Percentiles rank a stretch among this genome's conserved stretches.
Evolutionary conservation across 2,329 filamentous ascomycete species (phyloP).

Genomic region (Botrytis pseudocinerea): DNA sequence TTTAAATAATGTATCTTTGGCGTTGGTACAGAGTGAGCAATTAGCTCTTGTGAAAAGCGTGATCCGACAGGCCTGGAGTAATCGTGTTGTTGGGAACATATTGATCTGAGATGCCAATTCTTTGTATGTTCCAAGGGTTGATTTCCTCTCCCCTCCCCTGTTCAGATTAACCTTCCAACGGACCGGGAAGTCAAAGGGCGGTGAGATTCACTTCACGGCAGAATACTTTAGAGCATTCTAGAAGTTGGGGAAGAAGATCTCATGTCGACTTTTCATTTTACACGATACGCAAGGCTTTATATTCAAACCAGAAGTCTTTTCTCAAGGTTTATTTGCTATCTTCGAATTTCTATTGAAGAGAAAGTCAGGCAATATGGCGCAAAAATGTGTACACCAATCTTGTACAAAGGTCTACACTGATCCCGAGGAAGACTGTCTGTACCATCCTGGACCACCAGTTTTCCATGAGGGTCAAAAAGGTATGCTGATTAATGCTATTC

Average conservation of each 20-base stretch:
- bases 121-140: background rate
- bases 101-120: background rate
- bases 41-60: constrained; percentile 74
- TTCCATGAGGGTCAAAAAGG: constrained; percentile 99
- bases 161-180: background rate
- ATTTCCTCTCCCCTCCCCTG: background rate
- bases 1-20: constrained; percentile 65
- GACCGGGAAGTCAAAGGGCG: background rate
- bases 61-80: constrained; percentile 60
- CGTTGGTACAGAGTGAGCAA: constrained; percentile 70
- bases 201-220: constrained; percentile 3
- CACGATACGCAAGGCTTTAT: background rate
- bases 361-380: constrained; percentile 43
- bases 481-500: constrained; percentile 46
- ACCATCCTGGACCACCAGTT: constrained; percentile 89
- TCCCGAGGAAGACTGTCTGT: constrained; percentile 78
- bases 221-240: constrained; percentile 22
- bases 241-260: constrained; percentile 10
- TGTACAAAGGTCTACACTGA: constrained; percentile 88
- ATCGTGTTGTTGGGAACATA: constrained; percentile 54
- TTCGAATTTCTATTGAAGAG: background rate
- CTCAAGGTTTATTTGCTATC: background rate
- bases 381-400: constrained; percentile 95
- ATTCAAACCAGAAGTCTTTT: background rate
- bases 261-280: background rate